Evolutionary conservation across 108 stramenopile genomes (phyloP).

Genomic region (Skeletonema menzelii): DNA sequence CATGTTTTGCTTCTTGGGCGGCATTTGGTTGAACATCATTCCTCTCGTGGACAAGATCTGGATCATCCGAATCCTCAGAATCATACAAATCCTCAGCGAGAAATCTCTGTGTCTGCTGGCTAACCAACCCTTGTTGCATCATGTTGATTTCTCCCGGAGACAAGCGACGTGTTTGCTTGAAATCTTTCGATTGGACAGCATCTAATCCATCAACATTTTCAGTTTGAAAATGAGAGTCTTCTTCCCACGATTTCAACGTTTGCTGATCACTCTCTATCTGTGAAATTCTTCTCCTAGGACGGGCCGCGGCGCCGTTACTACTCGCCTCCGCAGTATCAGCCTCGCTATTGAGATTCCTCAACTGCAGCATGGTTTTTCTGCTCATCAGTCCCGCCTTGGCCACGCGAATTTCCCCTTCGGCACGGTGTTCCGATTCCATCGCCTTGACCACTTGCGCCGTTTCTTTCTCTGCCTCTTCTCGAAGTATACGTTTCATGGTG

Average conservation of each 20-base stretch:
- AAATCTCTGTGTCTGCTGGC: not conserved
- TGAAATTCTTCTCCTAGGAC: not conserved
- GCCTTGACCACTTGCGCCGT: not conserved
- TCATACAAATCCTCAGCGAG: not conserved
- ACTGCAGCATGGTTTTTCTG: not conserved
- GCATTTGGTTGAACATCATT: no score
- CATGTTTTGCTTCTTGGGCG: no score
- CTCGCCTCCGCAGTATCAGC: no score
- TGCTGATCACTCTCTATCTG: not conserved
- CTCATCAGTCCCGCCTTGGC: not conserved
- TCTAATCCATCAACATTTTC: no score
- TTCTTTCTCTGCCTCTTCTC: not conserved
- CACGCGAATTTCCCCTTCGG: slow-evolving; percentile 9
- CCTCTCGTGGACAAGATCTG: not conserved
- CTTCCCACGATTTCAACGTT: not conserved
- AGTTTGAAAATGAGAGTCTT: not conserved
- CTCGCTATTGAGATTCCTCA: no score
- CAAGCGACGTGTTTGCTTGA: no score
- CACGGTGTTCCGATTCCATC: not conserved
- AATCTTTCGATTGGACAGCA: no score
- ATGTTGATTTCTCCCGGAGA: not conserved
- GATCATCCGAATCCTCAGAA: not conserved
- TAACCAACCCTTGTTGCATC: not conserved
- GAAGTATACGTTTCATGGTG: not conserved
- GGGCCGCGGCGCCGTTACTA: not conserved